Conservation (phyloP, 2,329 filamentous ascomycete genomes). For the Penicillium sp. region DNA sequence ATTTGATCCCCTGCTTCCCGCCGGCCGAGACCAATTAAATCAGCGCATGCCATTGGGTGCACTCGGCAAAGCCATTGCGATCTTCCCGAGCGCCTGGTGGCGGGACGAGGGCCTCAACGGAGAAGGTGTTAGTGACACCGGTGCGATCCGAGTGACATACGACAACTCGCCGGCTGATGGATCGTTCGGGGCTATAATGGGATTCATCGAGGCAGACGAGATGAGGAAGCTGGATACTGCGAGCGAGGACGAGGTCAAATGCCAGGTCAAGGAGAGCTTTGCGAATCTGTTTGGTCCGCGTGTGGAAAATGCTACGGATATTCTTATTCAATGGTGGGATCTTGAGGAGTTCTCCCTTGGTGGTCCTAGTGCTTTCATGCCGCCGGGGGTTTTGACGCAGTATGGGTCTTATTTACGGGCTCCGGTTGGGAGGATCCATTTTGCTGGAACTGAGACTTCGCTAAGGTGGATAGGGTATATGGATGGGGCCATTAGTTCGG, state of each 20-base stretch:
- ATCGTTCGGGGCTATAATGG: constrained; percentile 26
- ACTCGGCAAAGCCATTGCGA: constrained; percentile 12
- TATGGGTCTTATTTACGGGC: constrained; percentile 18
- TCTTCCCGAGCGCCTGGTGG: constrained; percentile 21
- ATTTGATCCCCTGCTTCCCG: constrained; percentile 2
- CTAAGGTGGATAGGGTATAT: constrained; percentile 27
- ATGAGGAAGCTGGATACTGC: constrained; percentile 21
- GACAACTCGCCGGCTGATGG: constrained; percentile 23
- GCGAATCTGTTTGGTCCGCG: neutral
- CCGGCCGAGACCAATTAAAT: constrained; percentile 11
- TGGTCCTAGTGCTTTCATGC: constrained; percentile 24
- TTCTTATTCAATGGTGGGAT: constrained; percentile 27
- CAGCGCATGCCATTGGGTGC: constrained; percentile 17
- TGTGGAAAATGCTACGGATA: constrained; percentile 15
- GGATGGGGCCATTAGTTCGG: constrained; percentile 27
- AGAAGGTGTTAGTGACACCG: constrained; percentile 18
- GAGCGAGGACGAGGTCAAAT: constrained; percentile 19
- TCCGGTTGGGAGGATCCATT: constrained; percentile 19
- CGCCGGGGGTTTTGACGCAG: constrained; percentile 19
- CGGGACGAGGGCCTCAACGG: constrained; percentile 20
- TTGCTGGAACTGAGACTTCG: constrained; percentile 26
- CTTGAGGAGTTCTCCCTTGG: constrained; percentile 25
- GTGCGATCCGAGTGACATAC: constrained; percentile 19
- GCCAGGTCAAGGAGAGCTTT: constrained; percentile 7
- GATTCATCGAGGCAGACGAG: constrained; percentile 29